phyloP scores from a whole-genome alignment of 805 yeast species.

The Metschnikowia kunwiensis region DNA sequence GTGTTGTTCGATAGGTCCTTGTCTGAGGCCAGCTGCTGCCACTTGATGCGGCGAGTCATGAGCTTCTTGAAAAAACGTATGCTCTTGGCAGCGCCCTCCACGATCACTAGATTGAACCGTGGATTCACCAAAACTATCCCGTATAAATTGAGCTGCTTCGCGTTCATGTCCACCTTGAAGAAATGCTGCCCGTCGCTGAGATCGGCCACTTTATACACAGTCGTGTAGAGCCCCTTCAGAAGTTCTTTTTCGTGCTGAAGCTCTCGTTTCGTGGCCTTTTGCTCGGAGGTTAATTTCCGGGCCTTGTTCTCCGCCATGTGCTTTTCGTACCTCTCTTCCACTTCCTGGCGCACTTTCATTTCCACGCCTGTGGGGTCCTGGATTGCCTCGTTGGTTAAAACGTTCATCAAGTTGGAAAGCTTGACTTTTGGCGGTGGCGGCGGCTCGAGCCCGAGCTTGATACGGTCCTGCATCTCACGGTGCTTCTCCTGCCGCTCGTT shows the following conservation, averaged over 20 bases:
- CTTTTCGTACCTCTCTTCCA: slow-evolving; percentile 52
- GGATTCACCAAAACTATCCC: slow-evolving; percentile 58
- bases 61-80: slow-evolving; percentile 62
- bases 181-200: slow-evolving; percentile 63
- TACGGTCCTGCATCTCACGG: slow-evolving; percentile 72
- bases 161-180: slow-evolving; percentile 76
- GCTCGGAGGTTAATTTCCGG: slow-evolving; percentile 60
- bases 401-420: slow-evolving; percentile 79
- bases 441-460: slow-evolving; percentile 76
- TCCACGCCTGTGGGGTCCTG: slow-evolving; percentile 89
- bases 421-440: slow-evolving; percentile 90
- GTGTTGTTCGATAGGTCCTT: slow-evolving; percentile 41
- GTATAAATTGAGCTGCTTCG: slow-evolving; percentile 61
- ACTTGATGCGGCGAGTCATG: slow-evolving; percentile 58
- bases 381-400: slow-evolving; percentile 79
- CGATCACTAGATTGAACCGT: slow-evolving; percentile 56
- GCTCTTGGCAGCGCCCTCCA: slow-evolving; percentile 69
- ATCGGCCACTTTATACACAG: slow-evolving; percentile 56
- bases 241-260: slow-evolving; percentile 48
- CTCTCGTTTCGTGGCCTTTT: slow-evolving; percentile 48
- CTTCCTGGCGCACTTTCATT: slow-evolving; percentile 62
- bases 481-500: slow-evolving; percentile 61
- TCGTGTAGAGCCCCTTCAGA: slow-evolving; percentile 48
- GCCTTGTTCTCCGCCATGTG: slow-evolving; percentile 63
- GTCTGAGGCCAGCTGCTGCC: slow-evolving; percentile 48